Evolutionary conservation across 306 rosid genomes (phyloP), one percentile per base, ranked within the genome.

Genomic region (Ochetophila trinervis): DNA sequence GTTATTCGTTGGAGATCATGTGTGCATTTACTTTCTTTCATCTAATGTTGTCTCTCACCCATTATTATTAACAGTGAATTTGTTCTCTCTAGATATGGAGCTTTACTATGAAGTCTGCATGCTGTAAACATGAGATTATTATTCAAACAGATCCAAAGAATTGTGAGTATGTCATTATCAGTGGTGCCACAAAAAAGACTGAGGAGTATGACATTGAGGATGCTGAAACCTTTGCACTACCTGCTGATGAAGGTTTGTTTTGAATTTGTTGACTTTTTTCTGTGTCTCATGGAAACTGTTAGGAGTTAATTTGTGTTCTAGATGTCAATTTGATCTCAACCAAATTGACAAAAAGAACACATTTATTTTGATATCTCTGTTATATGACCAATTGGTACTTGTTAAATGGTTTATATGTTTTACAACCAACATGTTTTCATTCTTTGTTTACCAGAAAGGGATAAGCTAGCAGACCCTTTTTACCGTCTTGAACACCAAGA

Each of bases 81-180:
- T 66, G 35, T 62, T 67, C 57, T 45, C 67, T 74, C 66, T 87
- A 91, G 97, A 91, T 91, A 88, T 91, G 97, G 97, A 88, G 80
- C 82, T 91, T 91, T 83, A 21, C 88, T 57, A 88, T 91, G 97
- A 91, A 91, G 77, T 68, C 97, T 37, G 89, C 96, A 4, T 91
- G 97, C 74, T 91, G 97, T 76, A 83, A 58, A 71, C 96, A 91
- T 42, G 96, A 91, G 89, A 88, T 91, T 52, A 82, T 82, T 37
- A 84, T 88, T 73, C 97, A 91, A 65, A 91, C 97, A 44, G 97
- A 91, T 83, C 97, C 97, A 2, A 88, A 88, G 85, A 88, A 88
- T 69, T 84, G 91, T 10, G 86, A 74, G 69, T 91, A 91, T 69
- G 80, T 88, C 73, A 78, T 91, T 62, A 82, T 84, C 55, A 88